Percentiles rank a stretch among this genome's conserved stretches.
These are phyloP conservation scores for Jamesozyma gamospora DNA, from an alignment of 805 yeast species.

Conservation along the genomic window DNA sequence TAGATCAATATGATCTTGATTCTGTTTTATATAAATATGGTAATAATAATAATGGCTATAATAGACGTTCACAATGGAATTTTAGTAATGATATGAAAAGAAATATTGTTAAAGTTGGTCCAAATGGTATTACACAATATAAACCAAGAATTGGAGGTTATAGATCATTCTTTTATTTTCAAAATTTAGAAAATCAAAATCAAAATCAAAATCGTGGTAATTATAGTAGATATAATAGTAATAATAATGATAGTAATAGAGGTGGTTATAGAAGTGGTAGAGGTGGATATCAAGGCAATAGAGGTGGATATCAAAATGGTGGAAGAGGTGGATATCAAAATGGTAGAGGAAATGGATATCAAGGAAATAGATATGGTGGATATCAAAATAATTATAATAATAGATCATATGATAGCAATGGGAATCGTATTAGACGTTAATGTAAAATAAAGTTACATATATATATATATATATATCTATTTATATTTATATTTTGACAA, in stretches of 20 bases:
- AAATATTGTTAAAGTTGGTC: conserved; percentile 38
- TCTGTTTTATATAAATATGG: conserved; percentile 40
- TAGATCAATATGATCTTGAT: conserved; percentile 63
- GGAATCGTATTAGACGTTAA: background rate
- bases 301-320: too few species aligned
- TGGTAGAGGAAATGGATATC: background rate
- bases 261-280: background rate
- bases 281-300: background rate
- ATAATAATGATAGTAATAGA: conserved; percentile 1
- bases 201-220: background rate
- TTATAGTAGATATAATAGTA: conserved; percentile 3
- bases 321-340: background rate
- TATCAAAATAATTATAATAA: conserved; percentile 9
- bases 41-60: conserved; percentile 16
- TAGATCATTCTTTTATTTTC: conserved; percentile 34
- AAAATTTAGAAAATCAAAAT: conserved; percentile 20
- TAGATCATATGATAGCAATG: background rate
- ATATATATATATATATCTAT: too few species aligned
- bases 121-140: conserved; percentile 37
- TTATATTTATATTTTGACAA: too few species aligned
- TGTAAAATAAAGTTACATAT: too few species aligned
- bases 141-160: conserved; percentile 44
- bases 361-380: conserved; percentile 5
- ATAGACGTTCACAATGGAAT: conserved; percentile 22
- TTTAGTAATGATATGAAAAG: conserved; percentile 30